Evolutionary conservation across 805 yeast genomes (phyloP), one percentile per base, ranked within the genome.

Genomic region (Candida montana): DNA sequence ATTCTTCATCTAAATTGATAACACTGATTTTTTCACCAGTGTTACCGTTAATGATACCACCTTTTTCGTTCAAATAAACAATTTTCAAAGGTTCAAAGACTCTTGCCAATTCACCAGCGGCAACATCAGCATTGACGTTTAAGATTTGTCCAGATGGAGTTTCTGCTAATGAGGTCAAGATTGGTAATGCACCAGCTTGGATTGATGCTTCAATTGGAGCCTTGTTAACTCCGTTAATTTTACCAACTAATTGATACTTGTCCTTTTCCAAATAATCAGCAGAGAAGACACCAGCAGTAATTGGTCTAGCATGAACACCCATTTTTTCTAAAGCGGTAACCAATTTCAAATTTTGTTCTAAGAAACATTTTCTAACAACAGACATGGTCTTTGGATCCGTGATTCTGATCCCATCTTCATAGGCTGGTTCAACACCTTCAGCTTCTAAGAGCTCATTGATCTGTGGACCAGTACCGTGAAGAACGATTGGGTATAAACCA

Each of bases 391-490:
- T 79, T 44, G 85, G 82, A 62, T 93, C 95, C 20, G 99, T 93
- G 61, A 93, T 87, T 59, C 99, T 79, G 55, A 93, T 93, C 8
- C 99, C 99, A 59, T 93, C 98, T 47, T 82, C 83, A 63, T 93
- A 93, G 50, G 86, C 88, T 5, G 99, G 98, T 62, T 86, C 97
- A 26, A 93, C 87, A 31, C 96, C 96, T 64, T 87, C 95, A 39
- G 81, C 81, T 64, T 93, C 99, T 45, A 93, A 74, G 52, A 89
- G 77, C 57, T 85, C 95, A 62, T 93, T 93, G 68, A 93, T 93
- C 67, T 93, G 99, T 7, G 99, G 99, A 16, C 99, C 99, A 1
- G 99, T 93, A 23, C 99, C 99, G 61, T 93, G 99, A 44, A 93
- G 74, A 9, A 93, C 95, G 48, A 93, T 89, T 20, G 99, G 99